Conservation (phyloP, 345 rosid species). For the Lumnitzera littorea region DNA sequence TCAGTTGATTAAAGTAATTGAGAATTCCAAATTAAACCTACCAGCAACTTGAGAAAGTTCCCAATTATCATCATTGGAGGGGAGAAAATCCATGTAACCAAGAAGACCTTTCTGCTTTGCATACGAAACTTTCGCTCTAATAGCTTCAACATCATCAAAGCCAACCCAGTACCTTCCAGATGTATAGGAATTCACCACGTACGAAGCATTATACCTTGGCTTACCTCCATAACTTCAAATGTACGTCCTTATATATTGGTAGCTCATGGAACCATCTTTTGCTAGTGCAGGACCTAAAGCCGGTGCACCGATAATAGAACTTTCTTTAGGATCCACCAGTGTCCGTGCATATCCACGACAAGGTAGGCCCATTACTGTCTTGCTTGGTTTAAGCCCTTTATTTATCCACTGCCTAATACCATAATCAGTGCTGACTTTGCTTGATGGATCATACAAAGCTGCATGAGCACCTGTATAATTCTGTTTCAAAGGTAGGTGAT, state of each 20-base stretch:
- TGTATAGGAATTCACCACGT: slow-evolving; percentile 20
- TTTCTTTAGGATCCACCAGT: slow-evolving; percentile 2
- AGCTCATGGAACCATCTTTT: slow-evolving; percentile 11
- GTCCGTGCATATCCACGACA: slow-evolving; percentile 29
- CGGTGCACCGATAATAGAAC: slow-evolving; percentile 12
- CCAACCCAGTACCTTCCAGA: slow-evolving; percentile 27
- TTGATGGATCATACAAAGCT: slow-evolving; percentile 15
- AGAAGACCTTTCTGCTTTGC: slow-evolving; percentile 26
- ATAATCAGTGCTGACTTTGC: slow-evolving; percentile 5
- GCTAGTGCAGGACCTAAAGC: slow-evolving; percentile 9
- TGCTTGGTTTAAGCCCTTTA: slow-evolving; percentile 6
- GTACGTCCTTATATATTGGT: slow-evolving; percentile 10
- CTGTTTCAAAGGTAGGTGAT: slow-evolving; percentile 7
- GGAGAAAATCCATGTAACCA: slow-evolving; percentile 30
- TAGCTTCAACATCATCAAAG: slow-evolving; percentile 32
- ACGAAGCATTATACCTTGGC: slow-evolving; percentile 22
- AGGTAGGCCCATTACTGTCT: slow-evolving; percentile 22
- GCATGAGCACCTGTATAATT: slow-evolving; percentile 17
- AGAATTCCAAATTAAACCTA: background rate
- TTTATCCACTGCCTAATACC: slow-evolving; percentile 10
- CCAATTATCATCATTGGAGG: slow-evolving; percentile 29
- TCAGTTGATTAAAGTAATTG: too few species aligned
- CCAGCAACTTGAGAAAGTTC: slow-evolving; percentile 27
- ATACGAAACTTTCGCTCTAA: slow-evolving; percentile 31
- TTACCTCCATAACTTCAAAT: slow-evolving; percentile 18